Percentiles rank a stretch among this genome's conserved stretches.
phyloP scores from a whole-genome alignment of 192 early-diverging fungal genomes.

The Backusella liffmaniae region DNA sequence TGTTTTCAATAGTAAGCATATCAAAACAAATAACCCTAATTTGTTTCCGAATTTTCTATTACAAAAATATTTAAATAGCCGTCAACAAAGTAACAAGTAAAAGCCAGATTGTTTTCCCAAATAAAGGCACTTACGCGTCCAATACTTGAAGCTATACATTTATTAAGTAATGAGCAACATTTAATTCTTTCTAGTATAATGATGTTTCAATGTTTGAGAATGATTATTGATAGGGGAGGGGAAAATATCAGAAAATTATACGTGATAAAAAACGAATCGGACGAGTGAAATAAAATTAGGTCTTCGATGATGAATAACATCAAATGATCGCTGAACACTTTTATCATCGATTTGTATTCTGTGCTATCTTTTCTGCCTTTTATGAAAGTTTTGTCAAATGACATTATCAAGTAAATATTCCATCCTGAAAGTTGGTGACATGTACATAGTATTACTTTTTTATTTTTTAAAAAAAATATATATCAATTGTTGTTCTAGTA shows the following conservation, averaged over 20 bases:
- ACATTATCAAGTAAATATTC: not conserved
- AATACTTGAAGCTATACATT: not conserved
- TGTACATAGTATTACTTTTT: too few relatives aligned
- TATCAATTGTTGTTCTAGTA: not conserved
- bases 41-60: not conserved
- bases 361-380: conserved; percentile 3
- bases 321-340: not conserved
- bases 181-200: not conserved
- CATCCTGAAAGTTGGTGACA: not conserved
- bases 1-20: not conserved
- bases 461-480: not conserved
- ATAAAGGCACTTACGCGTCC: not conserved
- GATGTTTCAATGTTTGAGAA: not conserved
- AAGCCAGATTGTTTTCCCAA: not conserved
- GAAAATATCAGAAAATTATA: not conserved
- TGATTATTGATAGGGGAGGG: not conserved
- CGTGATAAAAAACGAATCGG: not conserved
- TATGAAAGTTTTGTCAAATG: not conserved
- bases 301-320: not conserved
- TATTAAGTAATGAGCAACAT: not conserved
- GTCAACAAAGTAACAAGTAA: not conserved
- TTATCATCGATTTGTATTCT: not conserved
- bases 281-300: not conserved
- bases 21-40: not conserved
- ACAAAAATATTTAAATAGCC: not conserved